Evolutionary conservation across 2,329 filamentous ascomycete species (phyloP), one percentile per base, ranked within the genome.

Genomic region (Pezicula radicicola): DNA sequence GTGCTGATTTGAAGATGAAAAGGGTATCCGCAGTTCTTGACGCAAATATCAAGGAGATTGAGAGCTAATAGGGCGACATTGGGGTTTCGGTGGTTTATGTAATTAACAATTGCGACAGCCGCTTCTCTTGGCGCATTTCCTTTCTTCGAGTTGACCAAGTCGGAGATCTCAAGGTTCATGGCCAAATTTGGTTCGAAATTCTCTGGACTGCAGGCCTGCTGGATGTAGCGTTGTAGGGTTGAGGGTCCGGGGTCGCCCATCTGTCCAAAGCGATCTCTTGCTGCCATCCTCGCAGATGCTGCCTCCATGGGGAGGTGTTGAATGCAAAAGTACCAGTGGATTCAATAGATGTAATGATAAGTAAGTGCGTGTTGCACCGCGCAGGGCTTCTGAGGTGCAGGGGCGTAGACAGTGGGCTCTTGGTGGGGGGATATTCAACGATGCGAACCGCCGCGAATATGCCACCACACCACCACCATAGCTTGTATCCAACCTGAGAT

Each of bases 21-120:
- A 1, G 94, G 92, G 69, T 99, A 99, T 63, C 94, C 94, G 79
- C 94, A 99, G 75, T 99, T 99, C 78, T 99, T 99, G 72, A 97
- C 94, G 72, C 94, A 97, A 58, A 97, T 97, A 70, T 99, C 94
- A 68, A 99, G 89, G 60, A 99, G 83, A 75, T 87, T 86, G 66
- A 97, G 80, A 54, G 94, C 93, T 53, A 97, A 81, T 60, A 99
- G 77, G 55, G 92, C 88, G 61, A 99, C 91, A 71, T 96, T 97
- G 55, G 92, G 89, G 69, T 97, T 99, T 69, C 94, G 89, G 72
- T 96, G 91, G 75, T 99, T 99, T 77, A 97, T 86, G 67, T 92
- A 91, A 72, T 88, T 87, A 63, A 97, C 93, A 60, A 97, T 96
- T 58, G 91, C 85, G 59, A 95, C 84, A 55, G 93, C 93, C 46